A percentile compares a stretch with the other conserved stretches of the same genome.
These are phyloP conservation scores for Fusarium sp. DNA, from an alignment of 2,329 filamentous ascomycete genomes.

Conservation along the genomic window DNA sequence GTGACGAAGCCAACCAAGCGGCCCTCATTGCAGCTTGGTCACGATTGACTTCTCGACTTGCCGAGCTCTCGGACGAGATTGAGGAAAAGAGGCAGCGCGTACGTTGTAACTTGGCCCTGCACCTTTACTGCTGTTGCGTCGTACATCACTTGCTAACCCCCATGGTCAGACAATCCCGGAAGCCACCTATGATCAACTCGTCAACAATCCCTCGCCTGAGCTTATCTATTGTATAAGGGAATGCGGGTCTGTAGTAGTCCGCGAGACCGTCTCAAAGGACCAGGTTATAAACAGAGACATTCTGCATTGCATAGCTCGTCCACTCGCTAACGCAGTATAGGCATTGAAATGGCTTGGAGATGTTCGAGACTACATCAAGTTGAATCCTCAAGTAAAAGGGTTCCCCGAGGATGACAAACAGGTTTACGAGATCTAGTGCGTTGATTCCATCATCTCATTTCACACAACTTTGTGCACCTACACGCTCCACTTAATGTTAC, in stretches of 20 bases:
- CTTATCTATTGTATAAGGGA: neutral
- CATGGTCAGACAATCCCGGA: neutral
- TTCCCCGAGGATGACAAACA: conserved; percentile 2
- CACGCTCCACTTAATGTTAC: neutral
- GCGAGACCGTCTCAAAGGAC: neutral
- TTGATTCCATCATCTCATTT: neutral
- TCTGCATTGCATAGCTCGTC: neutral
- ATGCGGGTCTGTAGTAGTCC: neutral
- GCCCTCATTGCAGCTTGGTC: conserved; percentile 1
- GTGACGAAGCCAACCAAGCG: conserved; percentile 6
- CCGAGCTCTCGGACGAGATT: neutral
- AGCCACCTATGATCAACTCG: conserved; percentile 5
- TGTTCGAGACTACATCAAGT: conserved; percentile 2
- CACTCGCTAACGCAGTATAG: neutral
- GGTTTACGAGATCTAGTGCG: conserved; percentile 2
- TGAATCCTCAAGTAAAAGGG: conserved; percentile 1
- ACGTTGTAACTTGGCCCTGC: neutral
- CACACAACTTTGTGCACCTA: neutral
- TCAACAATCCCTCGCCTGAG: conserved; percentile 1
- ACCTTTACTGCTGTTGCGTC: neutral
- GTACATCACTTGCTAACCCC: neutral
- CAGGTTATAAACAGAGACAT: neutral
- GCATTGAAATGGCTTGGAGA: conserved; percentile 2
- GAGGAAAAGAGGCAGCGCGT: neutral
- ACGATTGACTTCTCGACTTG: conserved; percentile 3